Evolutionary conservation across 2,329 filamentous ascomycete species (phyloP).

Genomic region (Madurella mycetomatis): DNA sequence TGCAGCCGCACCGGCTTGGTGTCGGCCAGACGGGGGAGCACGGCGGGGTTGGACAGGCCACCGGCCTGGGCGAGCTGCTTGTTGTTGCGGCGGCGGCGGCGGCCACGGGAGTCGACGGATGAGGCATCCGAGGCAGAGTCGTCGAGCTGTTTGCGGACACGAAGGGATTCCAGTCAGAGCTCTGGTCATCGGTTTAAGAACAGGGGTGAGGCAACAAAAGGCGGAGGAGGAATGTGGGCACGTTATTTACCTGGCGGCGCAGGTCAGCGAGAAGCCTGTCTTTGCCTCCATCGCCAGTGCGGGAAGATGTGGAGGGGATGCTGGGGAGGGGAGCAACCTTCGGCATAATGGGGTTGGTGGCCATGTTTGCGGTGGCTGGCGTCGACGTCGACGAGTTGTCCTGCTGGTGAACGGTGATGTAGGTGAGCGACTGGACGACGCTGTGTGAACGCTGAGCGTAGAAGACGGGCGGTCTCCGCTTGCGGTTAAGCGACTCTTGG

Average conservation of each 20-base stretch:
- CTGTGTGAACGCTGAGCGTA: slow-evolving; percentile 18
- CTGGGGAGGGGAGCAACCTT: slow-evolving; percentile 20
- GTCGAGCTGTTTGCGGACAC: slow-evolving; percentile 20
- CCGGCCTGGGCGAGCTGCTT: slow-evolving; percentile 17
- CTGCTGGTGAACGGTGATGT: slow-evolving; percentile 20
- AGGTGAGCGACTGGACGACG: slow-evolving; percentile 21
- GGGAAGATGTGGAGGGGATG: slow-evolving; percentile 6
- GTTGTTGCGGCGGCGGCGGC: slow-evolving; percentile 23
- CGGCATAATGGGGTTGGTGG: slow-evolving; percentile 24
- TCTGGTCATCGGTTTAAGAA: too few relatives aligned
- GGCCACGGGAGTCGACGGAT: slow-evolving; percentile 24
- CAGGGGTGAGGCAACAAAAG: neutral
- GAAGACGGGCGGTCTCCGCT: slow-evolving; percentile 24
- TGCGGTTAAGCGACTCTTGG: slow-evolving; percentile 16
- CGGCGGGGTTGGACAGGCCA: slow-evolving; percentile 15
- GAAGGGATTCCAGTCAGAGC: neutral
- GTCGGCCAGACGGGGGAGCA: slow-evolving; percentile 27
- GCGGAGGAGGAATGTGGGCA: neutral
- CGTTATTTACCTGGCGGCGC: slow-evolving; percentile 23
- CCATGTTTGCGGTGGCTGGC: slow-evolving; percentile 10
- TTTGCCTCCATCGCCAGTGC: slow-evolving; percentile 7
- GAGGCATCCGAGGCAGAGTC: slow-evolving; percentile 30
- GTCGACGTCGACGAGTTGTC: slow-evolving; percentile 1
- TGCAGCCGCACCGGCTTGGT: slow-evolving; percentile 30
- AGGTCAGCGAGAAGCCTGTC: slow-evolving; percentile 24